Evolutionary conservation across 768 basidiomycete species (phyloP).

Genomic region (Xanthoconium stramineum): DNA sequence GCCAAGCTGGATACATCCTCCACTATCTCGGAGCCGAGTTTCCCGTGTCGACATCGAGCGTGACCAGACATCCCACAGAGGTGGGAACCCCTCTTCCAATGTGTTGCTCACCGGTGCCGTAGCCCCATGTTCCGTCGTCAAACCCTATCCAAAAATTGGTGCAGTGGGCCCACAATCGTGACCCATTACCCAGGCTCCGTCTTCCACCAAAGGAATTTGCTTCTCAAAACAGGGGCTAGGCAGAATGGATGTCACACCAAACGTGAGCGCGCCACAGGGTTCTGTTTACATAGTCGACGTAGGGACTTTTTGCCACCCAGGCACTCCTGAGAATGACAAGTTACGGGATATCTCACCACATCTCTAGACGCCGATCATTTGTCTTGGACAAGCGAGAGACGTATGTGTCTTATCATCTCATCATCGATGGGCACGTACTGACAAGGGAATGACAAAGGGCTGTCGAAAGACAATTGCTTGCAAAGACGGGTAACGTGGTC

Average conservation of each 20-base stretch:
- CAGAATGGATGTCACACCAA: not conserved
- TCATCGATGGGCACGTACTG: not conserved
- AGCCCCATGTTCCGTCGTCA: not conserved
- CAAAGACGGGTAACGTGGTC: not conserved
- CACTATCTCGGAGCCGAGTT: conserved; percentile 8
- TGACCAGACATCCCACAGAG: conserved; percentile 17
- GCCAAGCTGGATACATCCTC: conserved; percentile 10
- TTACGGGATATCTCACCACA: conserved; percentile 4
- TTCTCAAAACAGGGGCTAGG: conserved; percentile 11
- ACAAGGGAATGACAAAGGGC: not conserved
- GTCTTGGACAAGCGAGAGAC: not conserved
- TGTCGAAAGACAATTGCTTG: conserved; percentile 1
- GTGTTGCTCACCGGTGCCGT: not conserved
- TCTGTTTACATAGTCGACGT: not conserved
- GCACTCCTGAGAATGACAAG: conserved; percentile 14
- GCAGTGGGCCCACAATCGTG: not conserved
- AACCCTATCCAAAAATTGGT: too few relatives aligned
- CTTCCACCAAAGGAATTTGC: not conserved
- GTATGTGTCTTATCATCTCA: not conserved
- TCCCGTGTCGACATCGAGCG: not conserved
- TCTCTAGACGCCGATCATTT: conserved; percentile 14
- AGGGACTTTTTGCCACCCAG: conserved; percentile 13
- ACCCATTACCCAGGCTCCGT: not conserved
- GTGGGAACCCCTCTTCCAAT: conserved; percentile 15
- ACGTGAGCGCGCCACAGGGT: conserved; percentile 20